A percentile compares a stretch with the other conserved stretches of the same genome.
Evolutionary conservation across 2,329 filamentous ascomycete genomes (phyloP).

Genomic region (Fusarium aywerte): DNA sequence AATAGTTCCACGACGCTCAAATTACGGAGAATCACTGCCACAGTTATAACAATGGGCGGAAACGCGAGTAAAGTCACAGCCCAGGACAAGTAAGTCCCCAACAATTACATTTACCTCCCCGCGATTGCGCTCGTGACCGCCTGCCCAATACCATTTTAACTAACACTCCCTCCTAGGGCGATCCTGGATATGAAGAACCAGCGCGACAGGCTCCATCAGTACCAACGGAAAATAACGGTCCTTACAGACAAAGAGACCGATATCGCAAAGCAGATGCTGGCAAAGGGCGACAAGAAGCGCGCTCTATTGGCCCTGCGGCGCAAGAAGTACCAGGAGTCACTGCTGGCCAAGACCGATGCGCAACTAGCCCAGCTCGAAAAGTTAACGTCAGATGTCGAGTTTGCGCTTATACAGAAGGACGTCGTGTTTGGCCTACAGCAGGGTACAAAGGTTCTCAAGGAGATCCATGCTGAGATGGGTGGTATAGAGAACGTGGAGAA

Average conservation of each 20-base stretch:
- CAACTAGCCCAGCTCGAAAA: constrained; percentile 95
- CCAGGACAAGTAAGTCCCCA: constrained; percentile 80
- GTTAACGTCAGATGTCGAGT: constrained; percentile 89
- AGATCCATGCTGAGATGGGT: constrained; percentile 96
- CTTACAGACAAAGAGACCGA: constrained; percentile 89
- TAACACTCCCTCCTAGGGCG: constrained; percentile 67
- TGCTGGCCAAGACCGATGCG: constrained; percentile 87
- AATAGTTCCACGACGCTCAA: not conserved
- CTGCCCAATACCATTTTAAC: not conserved
- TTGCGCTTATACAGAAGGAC: constrained; percentile 96
- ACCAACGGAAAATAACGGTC: constrained; percentile 88
- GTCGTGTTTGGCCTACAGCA: constrained; percentile 92
- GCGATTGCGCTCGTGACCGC: constrained; percentile 33
- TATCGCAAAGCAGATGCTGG: constrained; percentile 85
- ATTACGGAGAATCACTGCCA: constrained; percentile 10
- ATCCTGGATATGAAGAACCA: constrained; percentile 98
- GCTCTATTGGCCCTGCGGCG: constrained; percentile 89
- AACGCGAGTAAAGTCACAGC: constrained; percentile 68
- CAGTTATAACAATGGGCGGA: constrained; percentile 61
- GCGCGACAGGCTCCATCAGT: constrained; percentile 96
- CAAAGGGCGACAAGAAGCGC: constrained; percentile 79
- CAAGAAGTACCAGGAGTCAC: constrained; percentile 96
- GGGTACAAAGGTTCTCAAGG: constrained; percentile 86
- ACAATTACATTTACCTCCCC: constrained; percentile 18
- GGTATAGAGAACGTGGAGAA: constrained; percentile 94